Percentiles rank a stretch among this genome's conserved stretches.
Conservation (phyloP, 495 filamentous ascomycete genomes). For the Pyronema domesticum region DNA sequence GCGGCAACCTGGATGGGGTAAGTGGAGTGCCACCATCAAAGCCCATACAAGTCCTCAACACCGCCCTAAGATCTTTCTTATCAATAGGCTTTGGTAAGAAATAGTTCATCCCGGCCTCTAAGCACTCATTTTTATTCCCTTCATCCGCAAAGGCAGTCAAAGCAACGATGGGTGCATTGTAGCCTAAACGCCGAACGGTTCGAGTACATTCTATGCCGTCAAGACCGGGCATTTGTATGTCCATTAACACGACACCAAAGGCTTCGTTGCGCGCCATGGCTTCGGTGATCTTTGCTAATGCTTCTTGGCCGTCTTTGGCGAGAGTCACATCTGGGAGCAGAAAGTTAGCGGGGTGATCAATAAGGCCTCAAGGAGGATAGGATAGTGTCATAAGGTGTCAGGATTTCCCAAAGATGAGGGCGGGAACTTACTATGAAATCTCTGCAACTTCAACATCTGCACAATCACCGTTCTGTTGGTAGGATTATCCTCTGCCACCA, state of each 20-base stretch:
- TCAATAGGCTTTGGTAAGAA: conserved; percentile 63
- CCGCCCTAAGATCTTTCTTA: conserved; percentile 64
- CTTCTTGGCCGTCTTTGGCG: conserved; percentile 78
- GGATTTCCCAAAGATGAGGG: neutral
- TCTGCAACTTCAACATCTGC: conserved; percentile 53
- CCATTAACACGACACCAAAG: conserved; percentile 2
- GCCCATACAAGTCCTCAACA: conserved; percentile 36
- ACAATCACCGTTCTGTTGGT: conserved; percentile 89
- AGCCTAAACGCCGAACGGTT: conserved; percentile 75
- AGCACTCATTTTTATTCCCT: conserved; percentile 66
- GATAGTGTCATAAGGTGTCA: neutral
- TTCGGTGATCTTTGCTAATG: conserved; percentile 65
- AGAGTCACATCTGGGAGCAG: conserved; percentile 45
- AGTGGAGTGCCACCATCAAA: neutral
- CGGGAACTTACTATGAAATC: conserved; percentile 36
- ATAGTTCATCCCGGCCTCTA: conserved; percentile 33
- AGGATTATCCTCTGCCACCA: conserved; percentile 89
- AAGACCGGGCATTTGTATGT: conserved; percentile 67
- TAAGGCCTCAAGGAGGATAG: neutral
- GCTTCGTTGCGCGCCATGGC: conserved; percentile 50
- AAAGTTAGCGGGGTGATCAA: conserved; percentile 11
- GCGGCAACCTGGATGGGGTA: neutral
- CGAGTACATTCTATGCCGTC: conserved; percentile 76
- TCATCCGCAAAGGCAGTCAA: conserved; percentile 82
- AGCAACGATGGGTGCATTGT: conserved; percentile 75